phyloP scores from a whole-genome alignment of 192 early-diverging fungal genomes.

The Coemansia sp. region DNA sequence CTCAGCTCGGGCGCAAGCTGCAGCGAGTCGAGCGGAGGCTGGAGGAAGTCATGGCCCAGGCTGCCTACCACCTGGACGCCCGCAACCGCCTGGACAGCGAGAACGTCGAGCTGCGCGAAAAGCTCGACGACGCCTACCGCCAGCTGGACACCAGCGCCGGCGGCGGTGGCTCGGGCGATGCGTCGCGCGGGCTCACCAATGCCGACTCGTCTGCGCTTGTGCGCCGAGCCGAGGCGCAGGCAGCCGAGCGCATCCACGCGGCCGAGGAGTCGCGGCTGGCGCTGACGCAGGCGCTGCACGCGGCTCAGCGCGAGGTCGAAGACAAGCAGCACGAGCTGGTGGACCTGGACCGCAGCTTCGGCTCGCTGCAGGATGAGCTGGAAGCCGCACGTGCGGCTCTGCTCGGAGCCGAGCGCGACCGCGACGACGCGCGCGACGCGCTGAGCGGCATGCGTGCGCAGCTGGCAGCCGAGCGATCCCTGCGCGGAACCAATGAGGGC shows the following conservation, averaged over 20 bases:
- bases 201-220: slow-evolving; percentile 9
- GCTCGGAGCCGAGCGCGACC: slow-evolving; percentile 42
- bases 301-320: slow-evolving; percentile 76
- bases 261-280: slow-evolving; percentile 82
- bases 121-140: slow-evolving; percentile 56
- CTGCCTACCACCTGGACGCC: slow-evolving; percentile 66
- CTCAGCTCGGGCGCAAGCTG: slow-evolving; percentile 58
- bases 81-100: slow-evolving; percentile 62
- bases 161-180: slow-evolving; percentile 15
- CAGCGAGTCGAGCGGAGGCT: slow-evolving; percentile 69
- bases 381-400: slow-evolving; percentile 30
- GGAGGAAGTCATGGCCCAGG: slow-evolving; percentile 68
- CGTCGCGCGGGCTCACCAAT: slow-evolving; percentile 57
- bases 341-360: slow-evolving; percentile 54
- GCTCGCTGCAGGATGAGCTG: slow-evolving; percentile 49
- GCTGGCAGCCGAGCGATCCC: slow-evolving; percentile 33
- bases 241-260: slow-evolving; percentile 72
- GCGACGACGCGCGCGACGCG: slow-evolving; percentile 39
- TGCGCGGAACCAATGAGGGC: slow-evolving; percentile 49
- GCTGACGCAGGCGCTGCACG: slow-evolving; percentile 72
- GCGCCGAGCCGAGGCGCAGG: slow-evolving; percentile 57
- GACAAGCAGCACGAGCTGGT: slow-evolving; percentile 69
- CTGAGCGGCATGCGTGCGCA: slow-evolving; percentile 34
- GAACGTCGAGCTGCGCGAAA: slow-evolving; percentile 63
- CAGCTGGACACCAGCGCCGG: slow-evolving; percentile 55